Evolutionary conservation across 139 green algal genomes (phyloP).

Genomic region (Prasinococcaceae sp.): DNA sequence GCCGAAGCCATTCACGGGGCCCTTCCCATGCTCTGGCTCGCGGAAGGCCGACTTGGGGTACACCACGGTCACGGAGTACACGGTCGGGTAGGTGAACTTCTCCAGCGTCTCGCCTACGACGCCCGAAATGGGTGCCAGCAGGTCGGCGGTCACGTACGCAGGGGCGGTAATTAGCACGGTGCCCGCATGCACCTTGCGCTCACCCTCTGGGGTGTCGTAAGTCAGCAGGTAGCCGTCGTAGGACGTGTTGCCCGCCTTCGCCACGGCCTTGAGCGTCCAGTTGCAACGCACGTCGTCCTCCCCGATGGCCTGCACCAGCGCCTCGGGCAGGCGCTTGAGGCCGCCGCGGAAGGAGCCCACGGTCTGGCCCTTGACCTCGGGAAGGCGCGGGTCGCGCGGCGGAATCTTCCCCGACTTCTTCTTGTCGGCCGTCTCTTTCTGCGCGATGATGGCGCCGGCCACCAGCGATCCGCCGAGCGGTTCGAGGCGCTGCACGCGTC

Average conservation of each 20-base stretch:
- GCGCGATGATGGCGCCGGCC: slow-evolving; percentile 62
- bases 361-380: slow-evolving; percentile 78
- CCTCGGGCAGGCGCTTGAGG: slow-evolving; percentile 73
- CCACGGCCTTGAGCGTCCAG: slow-evolving; percentile 74
- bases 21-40: slow-evolving; percentile 32
- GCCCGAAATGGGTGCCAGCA: slow-evolving; percentile 37
- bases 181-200: slow-evolving; percentile 22
- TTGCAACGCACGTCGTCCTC: slow-evolving; percentile 36
- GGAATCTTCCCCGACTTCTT: slow-evolving; percentile 54
- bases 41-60: slow-evolving; percentile 44
- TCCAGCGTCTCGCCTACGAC: slow-evolving; percentile 46
- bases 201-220: slow-evolving; percentile 81
- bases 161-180: slow-evolving; percentile 76
- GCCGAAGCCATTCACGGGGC: slow-evolving; percentile 60
- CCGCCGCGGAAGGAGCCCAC: slow-evolving; percentile 85
- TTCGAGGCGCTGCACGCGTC: slow-evolving; percentile 74
- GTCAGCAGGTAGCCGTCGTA: slow-evolving; percentile 31
- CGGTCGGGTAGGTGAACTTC: slow-evolving; percentile 89
- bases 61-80: slow-evolving; percentile 78
- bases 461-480: slow-evolving; percentile 77
- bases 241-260: slow-evolving; percentile 29
- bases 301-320: slow-evolving; percentile 16
- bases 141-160: slow-evolving; percentile 67
- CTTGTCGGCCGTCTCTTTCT: slow-evolving; percentile 43
- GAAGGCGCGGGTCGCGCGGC: slow-evolving; percentile 66